Percentiles rank a stretch among this genome's conserved stretches.
These are phyloP conservation scores for Effrenium voratum DNA, from an alignment of 73 alveolate species.

Conservation along the genomic window DNA sequence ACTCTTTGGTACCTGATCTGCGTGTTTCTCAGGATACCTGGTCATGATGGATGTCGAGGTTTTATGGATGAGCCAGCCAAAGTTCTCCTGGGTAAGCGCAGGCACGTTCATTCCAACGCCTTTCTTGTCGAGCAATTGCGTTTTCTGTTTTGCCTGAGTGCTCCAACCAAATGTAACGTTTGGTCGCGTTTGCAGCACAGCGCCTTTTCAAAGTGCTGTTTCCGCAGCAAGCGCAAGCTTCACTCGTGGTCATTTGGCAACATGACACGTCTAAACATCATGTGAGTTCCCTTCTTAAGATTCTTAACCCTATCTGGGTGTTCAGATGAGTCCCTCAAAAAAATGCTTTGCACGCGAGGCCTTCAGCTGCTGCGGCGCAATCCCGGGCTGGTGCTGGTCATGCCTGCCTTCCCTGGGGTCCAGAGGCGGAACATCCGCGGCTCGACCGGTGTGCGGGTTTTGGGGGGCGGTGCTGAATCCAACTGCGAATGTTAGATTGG, in stretches of 20 bases:
- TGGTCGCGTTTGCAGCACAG: no score
- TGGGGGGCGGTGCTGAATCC: no score
- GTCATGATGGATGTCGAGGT: conserved; percentile 40
- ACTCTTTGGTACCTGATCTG: neutral
- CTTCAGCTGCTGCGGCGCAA: conserved; percentile 15
- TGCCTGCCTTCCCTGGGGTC: conserved; percentile 81
- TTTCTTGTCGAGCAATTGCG: no score
- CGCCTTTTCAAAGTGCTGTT: no score
- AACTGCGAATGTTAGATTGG: no score
- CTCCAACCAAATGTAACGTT: no score
- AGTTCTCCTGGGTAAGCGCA: conserved; percentile 64
- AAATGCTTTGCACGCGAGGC: neutral
- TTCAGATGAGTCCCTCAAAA: neutral
- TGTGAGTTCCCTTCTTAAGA: neutral
- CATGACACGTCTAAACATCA: no score
- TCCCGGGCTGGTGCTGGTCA: conserved; percentile 46
- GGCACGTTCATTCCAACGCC: no score
- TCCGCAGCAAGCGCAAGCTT: no score
- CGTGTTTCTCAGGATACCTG: conserved; percentile 33
- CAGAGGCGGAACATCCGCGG: neutral
- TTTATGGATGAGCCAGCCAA: conserved; percentile 22
- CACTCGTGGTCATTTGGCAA: no score
- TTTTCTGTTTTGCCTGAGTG: no score
- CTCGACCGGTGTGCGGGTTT: no score
- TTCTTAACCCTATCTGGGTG: neutral